Evolutionary conservation across 2,329 filamentous ascomycete species (phyloP).

Genomic region (Kalaharituber pfeilii): DNA sequence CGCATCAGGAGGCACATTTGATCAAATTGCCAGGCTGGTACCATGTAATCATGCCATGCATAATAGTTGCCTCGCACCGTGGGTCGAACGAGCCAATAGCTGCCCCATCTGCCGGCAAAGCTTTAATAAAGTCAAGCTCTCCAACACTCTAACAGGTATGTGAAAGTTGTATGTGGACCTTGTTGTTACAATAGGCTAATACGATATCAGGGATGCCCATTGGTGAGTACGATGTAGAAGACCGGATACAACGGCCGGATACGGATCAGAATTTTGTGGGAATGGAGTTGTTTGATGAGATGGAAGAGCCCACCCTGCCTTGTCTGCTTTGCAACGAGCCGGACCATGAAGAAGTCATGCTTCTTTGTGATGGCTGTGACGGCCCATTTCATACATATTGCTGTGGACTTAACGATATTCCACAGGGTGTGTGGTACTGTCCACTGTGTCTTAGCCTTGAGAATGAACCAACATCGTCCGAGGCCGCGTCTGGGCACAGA

Average conservation of each 20-base stretch:
- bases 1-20: slow-evolving; percentile 11
- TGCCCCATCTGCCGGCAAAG: slow-evolving; percentile 88
- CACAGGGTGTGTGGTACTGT: slow-evolving; percentile 75
- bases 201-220: not conserved
- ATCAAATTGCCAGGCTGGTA: slow-evolving; percentile 25
- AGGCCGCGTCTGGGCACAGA: slow-evolving; percentile 24
- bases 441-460: slow-evolving; percentile 47
- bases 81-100: slow-evolving; percentile 93
- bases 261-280: not conserved
- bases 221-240: slow-evolving; percentile 31
- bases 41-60: slow-evolving; percentile 78
- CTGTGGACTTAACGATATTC: slow-evolving; percentile 61
- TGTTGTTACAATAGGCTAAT: not conserved
- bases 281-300: slow-evolving; percentile 34
- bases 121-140: slow-evolving; percentile 81
- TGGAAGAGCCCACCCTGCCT: slow-evolving; percentile 41
- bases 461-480: not conserved
- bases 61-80: slow-evolving; percentile 78
- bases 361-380: slow-evolving; percentile 85
- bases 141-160: slow-evolving; percentile 23
- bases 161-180: slow-evolving; percentile 8
- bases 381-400: slow-evolving; percentile 83
- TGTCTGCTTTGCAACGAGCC: slow-evolving; percentile 71
- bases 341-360: slow-evolving; percentile 66
- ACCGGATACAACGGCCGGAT: slow-evolving; percentile 25